Evolutionary conservation across 495 filamentous ascomycete species (phyloP).

Genomic region (Hapsidospora chrysogenum): DNA sequence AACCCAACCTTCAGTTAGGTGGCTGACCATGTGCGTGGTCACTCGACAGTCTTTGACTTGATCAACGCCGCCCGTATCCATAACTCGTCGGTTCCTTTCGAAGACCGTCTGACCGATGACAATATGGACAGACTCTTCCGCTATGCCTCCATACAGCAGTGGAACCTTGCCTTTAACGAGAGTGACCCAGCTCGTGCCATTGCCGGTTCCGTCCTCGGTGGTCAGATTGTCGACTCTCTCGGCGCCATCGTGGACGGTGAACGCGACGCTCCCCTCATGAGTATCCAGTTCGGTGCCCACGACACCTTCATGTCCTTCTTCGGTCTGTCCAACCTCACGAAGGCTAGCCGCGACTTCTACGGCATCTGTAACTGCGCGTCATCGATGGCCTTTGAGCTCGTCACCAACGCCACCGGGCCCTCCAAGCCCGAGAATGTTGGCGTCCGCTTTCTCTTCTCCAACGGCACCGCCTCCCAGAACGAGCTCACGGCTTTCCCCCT

Average conservation of each 20-base stretch:
- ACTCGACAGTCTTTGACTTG: slow-evolving; percentile 44
- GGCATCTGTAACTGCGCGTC: slow-evolving; percentile 54
- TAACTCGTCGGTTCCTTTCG: slow-evolving; percentile 42
- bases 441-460: slow-evolving; percentile 52
- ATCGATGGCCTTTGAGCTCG: slow-evolving; percentile 59
- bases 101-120: slow-evolving; percentile 27
- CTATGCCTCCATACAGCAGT: slow-evolving; percentile 51
- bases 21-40: background rate
- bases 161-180: slow-evolving; percentile 52
- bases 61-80: slow-evolving; percentile 59
- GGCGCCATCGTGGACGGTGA: slow-evolving; percentile 40
- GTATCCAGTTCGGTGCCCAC: slow-evolving; percentile 53
- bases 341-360: slow-evolving; percentile 41
- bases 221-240: slow-evolving; percentile 46
- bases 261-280: slow-evolving; percentile 20
- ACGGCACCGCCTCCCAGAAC: slow-evolving; percentile 35
- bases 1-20: no score
- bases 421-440: slow-evolving; percentile 30
- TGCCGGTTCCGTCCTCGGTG: slow-evolving; percentile 42
- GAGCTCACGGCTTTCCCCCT: slow-evolving; percentile 25
- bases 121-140: slow-evolving; percentile 40
- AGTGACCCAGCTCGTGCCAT: no score
- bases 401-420: slow-evolving; percentile 32
- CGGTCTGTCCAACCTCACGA: slow-evolving; percentile 44
- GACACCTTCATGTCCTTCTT: slow-evolving; percentile 61